Base-by-base conservation (phyloP, 441 rosid species). In the Erodium trifolium region DNA sequence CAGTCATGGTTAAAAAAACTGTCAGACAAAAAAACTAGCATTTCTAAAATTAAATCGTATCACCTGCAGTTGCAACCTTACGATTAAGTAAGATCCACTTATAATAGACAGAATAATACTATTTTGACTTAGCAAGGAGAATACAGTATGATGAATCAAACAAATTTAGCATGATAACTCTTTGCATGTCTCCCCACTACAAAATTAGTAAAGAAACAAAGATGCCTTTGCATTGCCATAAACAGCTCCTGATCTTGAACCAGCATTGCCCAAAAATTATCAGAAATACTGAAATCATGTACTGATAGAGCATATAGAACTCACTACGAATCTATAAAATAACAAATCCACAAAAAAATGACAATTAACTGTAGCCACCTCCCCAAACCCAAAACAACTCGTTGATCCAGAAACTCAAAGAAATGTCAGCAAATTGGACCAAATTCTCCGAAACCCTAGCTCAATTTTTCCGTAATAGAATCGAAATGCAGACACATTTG, bases 381-480 rank as follows among this genome's bases (percentile, higher is more conserved):
- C 57, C 14, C 57, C 57, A 49, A 49, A 49, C 17, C 5, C 14
- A 51, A 14, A 14, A 13, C 6, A 18, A 68, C 60, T 53, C 74
- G 63, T 47, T 71, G 73, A 76, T 75, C 67, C 71, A 29, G 6
- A 66, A 78, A 2, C 69, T 63, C 49, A 17, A 6, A 27, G 4
- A 55, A 16, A 16, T 5, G 23, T 55, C 9, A 3, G 8, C 18
- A 53, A 53, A 53, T 53, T 16, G 19, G 19, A 53, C 60, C 19
- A n/a, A 16, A 14, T 7, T 16, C 23, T 17, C 63, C 29, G 5
- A 57, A 57, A 75, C 80, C 81, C 75, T 71, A 74, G 76, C 70
- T 64, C 29, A 1, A 37, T 37, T 37, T 37, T 37, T 5, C 8
- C 41, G 6, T 37, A 60, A 57, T 31, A 19, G 29, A 49, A 37